Base-by-base conservation (phyloP, 169 alveolate species). In the Miamiensis avidus region DNA sequence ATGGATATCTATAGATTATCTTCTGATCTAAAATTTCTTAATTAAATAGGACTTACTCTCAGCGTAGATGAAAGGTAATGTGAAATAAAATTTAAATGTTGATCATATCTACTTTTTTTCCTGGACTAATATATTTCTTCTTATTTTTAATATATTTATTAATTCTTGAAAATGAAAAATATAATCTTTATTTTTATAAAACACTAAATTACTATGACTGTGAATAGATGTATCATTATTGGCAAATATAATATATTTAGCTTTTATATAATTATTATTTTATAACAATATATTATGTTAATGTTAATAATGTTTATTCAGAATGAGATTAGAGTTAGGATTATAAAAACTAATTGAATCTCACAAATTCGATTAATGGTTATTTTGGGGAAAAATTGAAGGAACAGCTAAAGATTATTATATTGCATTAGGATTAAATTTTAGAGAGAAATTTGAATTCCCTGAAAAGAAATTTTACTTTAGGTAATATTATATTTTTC, bases 341-440 rank as follows among this genome's bases (percentile, higher is more conserved):
- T 64, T 86, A n/a, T 34, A 79, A 34, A 74, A 86, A 76, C 78
- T 86, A 74, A 65, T 69, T 65, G 72, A 31, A 86, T 65, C 79
- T 28, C 30, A 81, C 31, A 32, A 79, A 65, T 86, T 86, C 75
- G 90, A 86, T 81, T 65, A 86, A 81, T 69, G 92, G 49, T 76
- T 89, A 76, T 93, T 94, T 81, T 96, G 98, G 97, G 97, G 98
- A 26, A 93, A 89, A 84, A 92, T 96, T 34, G 78, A 78, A 28
- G 97, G 97, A 33, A 81, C 87, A n/a, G 91, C 88, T 32, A 83
- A 90, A 6, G 96, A 94, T 75, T 96, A 96, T 86, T 93, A 91
- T 76, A 90, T 96, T 25, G 97, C 97, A 0, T 33, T 85, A 0
- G 95, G 95, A 20, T 73, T 95, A 16, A 81, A 93, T 86, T 96